A percentile compares a stretch with the other conserved stretches of the same genome.
Conservation (phyloP, 2,329 filamentous ascomycete species). For the Neocatenulostroma microsporum region DNA sequence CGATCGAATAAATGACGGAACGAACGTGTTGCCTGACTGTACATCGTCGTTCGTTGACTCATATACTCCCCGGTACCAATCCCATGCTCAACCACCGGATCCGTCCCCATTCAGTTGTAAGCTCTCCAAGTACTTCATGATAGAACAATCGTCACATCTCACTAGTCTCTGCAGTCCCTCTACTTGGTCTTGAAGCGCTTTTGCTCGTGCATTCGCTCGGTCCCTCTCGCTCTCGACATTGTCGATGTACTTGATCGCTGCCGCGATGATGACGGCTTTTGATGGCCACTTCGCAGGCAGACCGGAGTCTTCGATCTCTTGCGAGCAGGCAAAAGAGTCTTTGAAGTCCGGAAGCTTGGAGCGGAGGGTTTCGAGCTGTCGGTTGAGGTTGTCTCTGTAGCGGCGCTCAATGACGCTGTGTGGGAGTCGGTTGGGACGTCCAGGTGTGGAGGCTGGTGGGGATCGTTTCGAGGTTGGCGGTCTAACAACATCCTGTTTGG, state of each 20-base stretch:
- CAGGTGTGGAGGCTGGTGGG: background rate
- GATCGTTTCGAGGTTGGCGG: too few relatives aligned
- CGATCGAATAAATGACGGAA: too few relatives aligned
- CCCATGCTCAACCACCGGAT: too few relatives aligned
- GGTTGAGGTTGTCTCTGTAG: constrained; percentile 39
- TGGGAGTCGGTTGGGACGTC: constrained; percentile 2
- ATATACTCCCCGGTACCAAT: too few relatives aligned
- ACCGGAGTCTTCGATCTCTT: constrained; percentile 5
- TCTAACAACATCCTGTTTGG: too few relatives aligned
- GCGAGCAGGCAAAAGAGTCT: constrained; percentile 3
- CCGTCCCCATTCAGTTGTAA: too few relatives aligned
- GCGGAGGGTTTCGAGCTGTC: constrained; percentile 36
- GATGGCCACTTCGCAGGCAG: constrained; percentile 15
- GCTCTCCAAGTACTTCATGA: constrained; percentile 7
- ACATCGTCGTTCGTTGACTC: too few relatives aligned
- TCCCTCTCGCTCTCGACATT: constrained; percentile 37
- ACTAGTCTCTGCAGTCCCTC: constrained; percentile 38
- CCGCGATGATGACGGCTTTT: constrained; percentile 40
- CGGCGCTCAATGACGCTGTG: constrained; percentile 41
- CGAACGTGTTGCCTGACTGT: too few relatives aligned
- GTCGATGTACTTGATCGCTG: constrained; percentile 39
- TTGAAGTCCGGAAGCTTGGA: constrained; percentile 4
- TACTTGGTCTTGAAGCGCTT: constrained; percentile 30
- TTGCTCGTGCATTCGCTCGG: constrained; percentile 31
- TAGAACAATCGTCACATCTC: constrained; percentile 37